Evolutionary conservation across 1,284 basidiomycete species (phyloP), one percentile per base, ranked within the genome.

Genomic region (Polyporus tsugae): DNA sequence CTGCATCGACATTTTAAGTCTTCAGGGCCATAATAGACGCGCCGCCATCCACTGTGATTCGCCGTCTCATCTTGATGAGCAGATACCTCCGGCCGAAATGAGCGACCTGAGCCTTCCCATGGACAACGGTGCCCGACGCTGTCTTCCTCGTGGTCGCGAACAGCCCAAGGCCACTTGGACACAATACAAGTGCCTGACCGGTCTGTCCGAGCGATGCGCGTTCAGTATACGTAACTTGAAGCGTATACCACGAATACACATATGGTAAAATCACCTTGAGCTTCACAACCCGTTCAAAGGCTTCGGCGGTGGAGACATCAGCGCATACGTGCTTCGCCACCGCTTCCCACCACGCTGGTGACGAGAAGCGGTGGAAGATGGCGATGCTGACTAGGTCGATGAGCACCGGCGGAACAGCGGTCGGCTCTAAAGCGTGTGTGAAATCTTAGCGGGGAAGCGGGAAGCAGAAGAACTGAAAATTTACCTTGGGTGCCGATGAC

Each of bases 401-500:
- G 0, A 93, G 78, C 0, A 90, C 86, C 0, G 89, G 83, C 0
- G 91, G 91, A 0, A 93, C 83, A 0, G 91, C 86, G 0, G 91
- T 93, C 0, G 91, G 91, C 70, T 93, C 91, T 93, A 33, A 72
- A n/a, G 39, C 6, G n/a, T 4, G 49, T 17, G 7, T 35, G 41
- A 10, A 60, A 11, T 22, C 19, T 33, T 2, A 42, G 42, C 41
- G 2, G 49, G 33, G 6, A 15, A 13, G 6, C 9, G 36, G 10
- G n/a, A 57, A 1, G 13, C 6, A n/a, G 33, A 35, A n/a, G 33
- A 17, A 33, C 17, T 10, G 4, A 33, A 19, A 33, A 4, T 9
- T 67, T 53, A 85, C 90, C 90, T 83, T 91, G 91, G 0, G 91
- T 93, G 70, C 89, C 90, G 66, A 93, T 89, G 44, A 93, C 84